phyloP scores from a whole-genome alignment of 495 filamentous ascomycete species.

The Penicillium arizonense region DNA sequence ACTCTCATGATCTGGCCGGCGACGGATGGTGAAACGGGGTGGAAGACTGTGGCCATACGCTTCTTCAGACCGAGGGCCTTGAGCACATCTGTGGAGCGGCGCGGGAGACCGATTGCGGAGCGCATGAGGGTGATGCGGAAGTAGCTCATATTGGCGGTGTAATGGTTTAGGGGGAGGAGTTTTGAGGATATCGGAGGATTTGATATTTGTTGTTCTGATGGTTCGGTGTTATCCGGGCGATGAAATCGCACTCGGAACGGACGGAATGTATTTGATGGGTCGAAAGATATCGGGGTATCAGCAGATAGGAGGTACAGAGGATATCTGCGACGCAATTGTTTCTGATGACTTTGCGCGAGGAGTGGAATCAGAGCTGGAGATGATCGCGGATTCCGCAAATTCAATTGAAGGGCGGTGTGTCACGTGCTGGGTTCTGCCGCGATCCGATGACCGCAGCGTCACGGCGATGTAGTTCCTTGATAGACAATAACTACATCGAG shows the following conservation, averaged over 20 bases:
- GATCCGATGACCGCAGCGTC: constrained; percentile 11
- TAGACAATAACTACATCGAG: background rate
- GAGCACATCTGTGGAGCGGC: constrained; percentile 78
- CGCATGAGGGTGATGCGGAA: constrained; percentile 96
- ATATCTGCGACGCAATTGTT: background rate
- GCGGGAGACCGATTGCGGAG: constrained; percentile 87
- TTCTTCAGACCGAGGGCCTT: constrained; percentile 85
- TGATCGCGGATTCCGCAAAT: constrained; percentile 8
- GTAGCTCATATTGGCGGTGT: constrained; percentile 65
- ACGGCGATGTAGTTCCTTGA: background rate
- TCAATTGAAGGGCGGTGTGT: constrained; percentile 25
- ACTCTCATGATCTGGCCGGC: constrained; percentile 98
- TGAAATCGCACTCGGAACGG: background rate
- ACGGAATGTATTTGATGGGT: background rate
- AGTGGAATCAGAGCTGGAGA: background rate
- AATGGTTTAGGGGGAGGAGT: background rate
- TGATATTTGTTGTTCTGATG: constrained; percentile 2
- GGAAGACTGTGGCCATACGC: constrained; percentile 87
- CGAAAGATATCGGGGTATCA: background rate
- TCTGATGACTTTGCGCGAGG: background rate
- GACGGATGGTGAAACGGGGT: constrained; percentile 76
- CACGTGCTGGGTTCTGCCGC: constrained; percentile 27
- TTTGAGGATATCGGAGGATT: background rate
- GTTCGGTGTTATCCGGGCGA: background rate
- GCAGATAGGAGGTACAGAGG: background rate